These are phyloP conservation scores for Saccharomyces hybrid DNA, from an alignment of 1,139 yeast species.

Conservation along the genomic window DNA sequence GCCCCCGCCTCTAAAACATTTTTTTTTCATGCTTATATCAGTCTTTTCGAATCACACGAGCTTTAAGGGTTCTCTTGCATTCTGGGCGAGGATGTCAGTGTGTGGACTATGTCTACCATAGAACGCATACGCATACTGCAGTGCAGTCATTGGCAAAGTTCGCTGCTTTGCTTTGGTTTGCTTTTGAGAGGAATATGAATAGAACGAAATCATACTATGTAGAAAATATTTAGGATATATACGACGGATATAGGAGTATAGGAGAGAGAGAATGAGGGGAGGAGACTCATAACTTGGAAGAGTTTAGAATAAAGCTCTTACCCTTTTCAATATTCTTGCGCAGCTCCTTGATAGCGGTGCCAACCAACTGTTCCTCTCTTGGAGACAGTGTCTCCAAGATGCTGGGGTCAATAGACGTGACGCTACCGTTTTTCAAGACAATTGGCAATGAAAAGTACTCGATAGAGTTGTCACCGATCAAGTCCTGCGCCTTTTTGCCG, in stretches of 20 bases:
- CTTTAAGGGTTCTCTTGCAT: no score
- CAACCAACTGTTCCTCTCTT: conserved; percentile 42
- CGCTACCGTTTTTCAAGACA: conserved; percentile 42
- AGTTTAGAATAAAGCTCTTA: conserved; percentile 41
- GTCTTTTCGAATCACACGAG: background rate
- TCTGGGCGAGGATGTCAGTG: no score
- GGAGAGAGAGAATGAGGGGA: background rate
- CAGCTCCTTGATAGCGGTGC: conserved; percentile 49
- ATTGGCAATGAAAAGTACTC: conserved; percentile 63
- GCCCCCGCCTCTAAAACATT: background rate
- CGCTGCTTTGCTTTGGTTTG: no score
- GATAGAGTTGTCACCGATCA: conserved; percentile 28
- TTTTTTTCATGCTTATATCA: background rate
- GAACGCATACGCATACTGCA: no score
- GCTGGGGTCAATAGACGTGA: conserved; percentile 38
- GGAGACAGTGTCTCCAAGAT: conserved; percentile 39
- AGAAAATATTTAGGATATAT: no score
- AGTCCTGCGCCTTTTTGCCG: conserved; percentile 40
- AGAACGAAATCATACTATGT: no score
- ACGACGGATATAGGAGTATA: background rate
- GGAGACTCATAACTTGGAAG: conserved; percentile 14
- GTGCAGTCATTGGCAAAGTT: no score
- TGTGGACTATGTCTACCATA: no score
- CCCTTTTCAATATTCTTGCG: conserved; percentile 57
- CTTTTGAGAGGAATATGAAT: no score